A percentile compares a stretch with the other conserved stretches of the same genome.
These are phyloP conservation scores for Teratosphaeria nubilosa DNA, from an alignment of 2,329 filamentous ascomycete genomes.

Conservation along the genomic window DNA sequence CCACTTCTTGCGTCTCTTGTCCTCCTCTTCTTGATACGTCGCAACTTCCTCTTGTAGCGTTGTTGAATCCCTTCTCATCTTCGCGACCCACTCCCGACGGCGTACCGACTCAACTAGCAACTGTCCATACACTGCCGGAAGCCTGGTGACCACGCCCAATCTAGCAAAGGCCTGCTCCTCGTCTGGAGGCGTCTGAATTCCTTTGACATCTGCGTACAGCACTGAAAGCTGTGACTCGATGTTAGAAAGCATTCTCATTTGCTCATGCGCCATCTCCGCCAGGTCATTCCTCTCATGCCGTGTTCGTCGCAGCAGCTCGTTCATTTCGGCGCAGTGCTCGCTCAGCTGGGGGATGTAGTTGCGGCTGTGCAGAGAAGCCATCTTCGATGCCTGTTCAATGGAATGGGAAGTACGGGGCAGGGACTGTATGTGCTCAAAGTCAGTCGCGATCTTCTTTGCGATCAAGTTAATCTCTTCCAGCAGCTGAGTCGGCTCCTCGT, in stretches of 20 bases:
- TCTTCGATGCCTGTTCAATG: slow-evolving; percentile 51
- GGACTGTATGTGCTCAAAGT: slow-evolving; percentile 66
- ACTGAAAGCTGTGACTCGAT: slow-evolving; percentile 67
- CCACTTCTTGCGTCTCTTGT: slow-evolving; percentile 82
- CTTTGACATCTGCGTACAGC: slow-evolving; percentile 61
- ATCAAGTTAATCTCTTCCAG: slow-evolving; percentile 79
- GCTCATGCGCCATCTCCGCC: slow-evolving; percentile 54
- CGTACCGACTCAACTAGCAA: slow-evolving; percentile 77
- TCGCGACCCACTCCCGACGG: slow-evolving; percentile 82
- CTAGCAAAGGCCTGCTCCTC: slow-evolving; percentile 72
- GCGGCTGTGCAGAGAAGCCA: slow-evolving; percentile 53
- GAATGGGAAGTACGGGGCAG: slow-evolving; percentile 59
- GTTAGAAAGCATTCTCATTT: slow-evolving; percentile 73
- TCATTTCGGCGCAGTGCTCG: slow-evolving; percentile 48
- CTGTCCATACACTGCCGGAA: slow-evolving; percentile 84
- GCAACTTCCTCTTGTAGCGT: slow-evolving; percentile 89
- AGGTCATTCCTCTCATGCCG: slow-evolving; percentile 57
- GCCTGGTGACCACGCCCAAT: slow-evolving; percentile 66
- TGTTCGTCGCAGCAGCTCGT: slow-evolving; percentile 41
- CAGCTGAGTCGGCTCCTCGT: slow-evolving; percentile 54
- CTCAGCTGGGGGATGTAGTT: slow-evolving; percentile 52
- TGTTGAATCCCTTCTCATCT: slow-evolving; percentile 77
- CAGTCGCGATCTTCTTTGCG: slow-evolving; percentile 74
- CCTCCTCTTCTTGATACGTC: slow-evolving; percentile 83
- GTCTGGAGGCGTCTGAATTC: slow-evolving; percentile 62